Evolutionary conservation across 2,329 filamentous ascomycete species (phyloP), one percentile per base, ranked within the genome.

Genomic region (Penicillium janthinellum): DNA sequence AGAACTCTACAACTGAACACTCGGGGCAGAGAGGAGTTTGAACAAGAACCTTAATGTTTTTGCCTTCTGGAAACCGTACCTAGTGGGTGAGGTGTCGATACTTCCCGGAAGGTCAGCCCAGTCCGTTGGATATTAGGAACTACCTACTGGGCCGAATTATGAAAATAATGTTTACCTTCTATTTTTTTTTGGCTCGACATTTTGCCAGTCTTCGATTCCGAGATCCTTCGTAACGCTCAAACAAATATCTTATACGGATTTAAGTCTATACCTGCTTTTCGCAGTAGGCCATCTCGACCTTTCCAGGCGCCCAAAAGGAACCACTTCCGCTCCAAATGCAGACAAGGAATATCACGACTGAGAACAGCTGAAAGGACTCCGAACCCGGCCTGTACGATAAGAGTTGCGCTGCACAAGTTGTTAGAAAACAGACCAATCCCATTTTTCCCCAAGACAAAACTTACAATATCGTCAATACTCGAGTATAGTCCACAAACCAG

Each of bases 401-500:
- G 44, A 28, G 20, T 39, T 39, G 25, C 54, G 44, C 54, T 56
- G 10, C 14, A 31, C 10, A 34, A 4, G 6, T 1, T 4, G 22
- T 56, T 41, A 56, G 44, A 34, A 31, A n/a, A n/a, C 3, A n/a
- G 14, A 6, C 17, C 14, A 17, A 4, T 25, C 8, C 5, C 2
- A 5, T 17, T 20, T 12, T 20, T 5, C 31, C 22, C 14, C 5
- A 34, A 12, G n/a, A 20, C n/a, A 22, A 52, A 60, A 66, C 72
- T 70, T 61, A 75, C 72, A 61, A 64, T 62, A 56, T 64, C 60
- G 17, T 62, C 58, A 22, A 64, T 44, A 68, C 85, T 88, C 37
- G 84, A 87, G 71, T 96, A 96, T 1, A 91, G 95, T 25, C 91
- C 91, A 0, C 81, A 89, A 0, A 82, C 86, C 53, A 96, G 76